Percentiles rank a stretch among this genome's conserved stretches.
phyloP scores from a whole-genome alignment of 257 asterid genomes.

The Nemophila menziesii region DNA sequence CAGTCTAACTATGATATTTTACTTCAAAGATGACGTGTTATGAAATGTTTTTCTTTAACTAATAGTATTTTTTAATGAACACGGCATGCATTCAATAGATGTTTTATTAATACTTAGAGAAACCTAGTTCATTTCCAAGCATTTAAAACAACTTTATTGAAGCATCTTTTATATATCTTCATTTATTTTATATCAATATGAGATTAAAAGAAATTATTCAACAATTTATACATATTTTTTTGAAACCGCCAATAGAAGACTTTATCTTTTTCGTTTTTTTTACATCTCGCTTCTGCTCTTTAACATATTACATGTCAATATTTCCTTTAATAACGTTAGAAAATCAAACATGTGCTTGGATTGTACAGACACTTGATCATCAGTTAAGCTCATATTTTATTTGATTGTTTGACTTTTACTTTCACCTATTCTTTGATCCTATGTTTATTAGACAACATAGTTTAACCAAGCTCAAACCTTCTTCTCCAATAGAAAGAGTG shows the following conservation, averaged over 20 bases:
- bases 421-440: not conserved
- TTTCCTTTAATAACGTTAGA: not conserved
- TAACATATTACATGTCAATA: not conserved
- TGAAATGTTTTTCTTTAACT: not conserved
- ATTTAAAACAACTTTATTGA: no score
- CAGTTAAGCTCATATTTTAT: not conserved
- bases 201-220: no score
- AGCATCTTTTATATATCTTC: no score
- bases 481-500: not conserved
- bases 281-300: no score
- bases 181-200: no score
- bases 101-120: not conserved
- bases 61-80: not conserved
- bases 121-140: no score
- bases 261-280: no score
- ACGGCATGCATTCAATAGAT: not conserved
- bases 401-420: not conserved
- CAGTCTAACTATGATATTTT: not conserved
- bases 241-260: no score
- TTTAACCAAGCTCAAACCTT: not conserved
- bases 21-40: not conserved
- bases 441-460: not conserved
- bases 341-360: not conserved
- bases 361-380: not conserved
- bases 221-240: no score